These are phyloP conservation scores for Phialophora verrucosa DNA, from an alignment of 2,329 filamentous ascomycete genomes.

Conservation along the genomic window DNA sequence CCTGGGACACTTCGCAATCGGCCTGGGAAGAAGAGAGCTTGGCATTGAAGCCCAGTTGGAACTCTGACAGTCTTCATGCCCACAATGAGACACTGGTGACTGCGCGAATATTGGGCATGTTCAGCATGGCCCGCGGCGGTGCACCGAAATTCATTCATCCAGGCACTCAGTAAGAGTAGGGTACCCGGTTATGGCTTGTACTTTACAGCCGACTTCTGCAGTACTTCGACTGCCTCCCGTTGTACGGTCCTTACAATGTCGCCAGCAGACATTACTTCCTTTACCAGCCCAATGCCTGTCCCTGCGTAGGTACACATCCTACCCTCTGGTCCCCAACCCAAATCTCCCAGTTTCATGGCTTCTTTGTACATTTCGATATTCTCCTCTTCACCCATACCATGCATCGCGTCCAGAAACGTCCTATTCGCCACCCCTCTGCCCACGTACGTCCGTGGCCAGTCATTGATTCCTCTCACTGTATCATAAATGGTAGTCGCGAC, in stretches of 20 bases:
- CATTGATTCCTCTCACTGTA: slow-evolving; percentile 59
- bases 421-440: slow-evolving; percentile 64
- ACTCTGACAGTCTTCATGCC: not conserved
- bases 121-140: too few species aligned
- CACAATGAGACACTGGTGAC: not conserved
- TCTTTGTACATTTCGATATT: slow-evolving; percentile 53
- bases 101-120: not conserved
- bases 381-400: slow-evolving; percentile 47
- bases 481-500: slow-evolving; percentile 61
- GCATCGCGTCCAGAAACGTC: slow-evolving; percentile 54
- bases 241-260: slow-evolving; percentile 53
- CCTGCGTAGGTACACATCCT: slow-evolving; percentile 69
- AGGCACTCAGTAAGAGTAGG: not conserved
- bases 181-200: slow-evolving; percentile 1
- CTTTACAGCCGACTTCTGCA: slow-evolving; percentile 30
- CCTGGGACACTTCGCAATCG: not conserved
- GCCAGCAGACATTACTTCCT: slow-evolving; percentile 54
- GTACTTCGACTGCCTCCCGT: slow-evolving; percentile 29
- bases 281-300: slow-evolving; percentile 65
- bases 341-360: slow-evolving; percentile 58
- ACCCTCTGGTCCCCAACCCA: slow-evolving; percentile 59
- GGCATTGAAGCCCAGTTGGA: not conserved
- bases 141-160: not conserved
- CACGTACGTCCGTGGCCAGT: slow-evolving; percentile 64
- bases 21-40: not conserved